Evolutionary conservation across 148 eudicot genomes (phyloP).

Genomic region (Oxyria digyna): DNA sequence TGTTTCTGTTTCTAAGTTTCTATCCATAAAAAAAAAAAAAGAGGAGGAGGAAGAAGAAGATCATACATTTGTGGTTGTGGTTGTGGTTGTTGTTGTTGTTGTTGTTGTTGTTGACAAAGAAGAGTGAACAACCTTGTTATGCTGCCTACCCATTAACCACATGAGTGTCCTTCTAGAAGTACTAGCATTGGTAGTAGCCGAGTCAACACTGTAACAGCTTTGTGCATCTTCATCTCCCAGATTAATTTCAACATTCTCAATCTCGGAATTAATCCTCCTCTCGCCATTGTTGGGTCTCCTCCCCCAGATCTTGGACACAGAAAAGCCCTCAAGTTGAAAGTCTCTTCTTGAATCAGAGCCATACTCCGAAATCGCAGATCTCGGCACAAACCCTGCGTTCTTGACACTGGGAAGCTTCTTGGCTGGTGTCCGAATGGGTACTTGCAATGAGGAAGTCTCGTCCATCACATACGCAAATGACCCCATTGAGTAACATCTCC

Average conservation of each 20-base stretch:
- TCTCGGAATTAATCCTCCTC: slow-evolving; percentile 44
- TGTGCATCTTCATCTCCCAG: slow-evolving; percentile 60
- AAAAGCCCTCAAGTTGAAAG: slow-evolving; percentile 56
- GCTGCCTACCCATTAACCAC: slow-evolving; percentile 74
- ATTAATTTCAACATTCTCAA: slow-evolving; percentile 24
- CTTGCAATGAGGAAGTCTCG: slow-evolving; percentile 52
- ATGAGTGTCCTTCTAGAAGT: slow-evolving; percentile 59
- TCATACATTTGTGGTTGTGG: slow-evolving; percentile 38
- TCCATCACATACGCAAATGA: slow-evolving; percentile 89
- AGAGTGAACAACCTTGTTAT: slow-evolving; percentile 54
- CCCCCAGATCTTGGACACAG: slow-evolving; percentile 49
- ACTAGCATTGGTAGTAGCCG: slow-evolving; percentile 6
- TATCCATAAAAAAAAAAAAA: not conserved
- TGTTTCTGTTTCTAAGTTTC: not conserved
- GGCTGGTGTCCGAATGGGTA: slow-evolving; percentile 46
- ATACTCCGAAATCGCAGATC: slow-evolving; percentile 65
- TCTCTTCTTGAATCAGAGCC: slow-evolving; percentile 60
- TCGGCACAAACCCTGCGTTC: slow-evolving; percentile 25
- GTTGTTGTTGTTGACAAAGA: slow-evolving; percentile 31
- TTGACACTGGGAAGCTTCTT: slow-evolving; percentile 31
- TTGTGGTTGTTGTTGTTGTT: no score
- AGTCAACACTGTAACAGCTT: slow-evolving; percentile 48
- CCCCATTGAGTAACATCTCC: slow-evolving; percentile 93
- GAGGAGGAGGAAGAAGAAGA: not conserved
- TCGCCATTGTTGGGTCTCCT: not conserved